phyloP scores from a whole-genome alignment of 805 yeast genomes.

The Yamadazyma tumulicola region DNA sequence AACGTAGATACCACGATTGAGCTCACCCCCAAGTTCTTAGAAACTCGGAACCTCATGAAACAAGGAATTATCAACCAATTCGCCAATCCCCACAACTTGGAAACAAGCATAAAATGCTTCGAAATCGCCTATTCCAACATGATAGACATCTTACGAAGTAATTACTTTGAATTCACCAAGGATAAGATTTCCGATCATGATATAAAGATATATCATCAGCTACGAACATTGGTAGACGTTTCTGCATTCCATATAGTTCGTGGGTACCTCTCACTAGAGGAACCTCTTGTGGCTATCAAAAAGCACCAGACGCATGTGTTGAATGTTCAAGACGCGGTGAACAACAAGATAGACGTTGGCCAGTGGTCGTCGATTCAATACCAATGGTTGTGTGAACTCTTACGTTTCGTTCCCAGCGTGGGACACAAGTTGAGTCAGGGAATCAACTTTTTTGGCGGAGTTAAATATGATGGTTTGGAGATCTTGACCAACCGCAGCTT shows the following conservation, averaged over 20 bases:
- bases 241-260: constrained; percentile 61
- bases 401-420: constrained; percentile 50
- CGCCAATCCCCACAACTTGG: constrained; percentile 30
- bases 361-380: constrained; percentile 65
- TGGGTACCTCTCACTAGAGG: constrained; percentile 55
- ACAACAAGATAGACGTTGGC: constrained; percentile 6
- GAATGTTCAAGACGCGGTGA: constrained; percentile 29
- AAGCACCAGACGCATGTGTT: constrained; percentile 65
- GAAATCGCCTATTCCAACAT: constrained; percentile 33
- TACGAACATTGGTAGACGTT: constrained; percentile 54
- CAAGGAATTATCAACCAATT: constrained; percentile 33
- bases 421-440: constrained; percentile 25
- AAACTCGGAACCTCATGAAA: constrained; percentile 35
- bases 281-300: constrained; percentile 54
- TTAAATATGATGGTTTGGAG: constrained; percentile 22
- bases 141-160: constrained; percentile 18
- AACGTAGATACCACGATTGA: constrained; percentile 25
- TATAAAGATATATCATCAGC: constrained; percentile 22
- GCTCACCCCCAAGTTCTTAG: constrained; percentile 35
- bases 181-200: constrained; percentile 26
- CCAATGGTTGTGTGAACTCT: constrained; percentile 60
- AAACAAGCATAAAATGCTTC: constrained; percentile 23
- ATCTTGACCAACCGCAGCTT: constrained; percentile 28
- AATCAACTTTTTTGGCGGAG: constrained; percentile 30
- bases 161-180: constrained; percentile 12